These are phyloP conservation scores for Trichosporon sp. DNA, from an alignment of 1,284 basidiomycete genomes.

Conservation along the genomic window DNA sequence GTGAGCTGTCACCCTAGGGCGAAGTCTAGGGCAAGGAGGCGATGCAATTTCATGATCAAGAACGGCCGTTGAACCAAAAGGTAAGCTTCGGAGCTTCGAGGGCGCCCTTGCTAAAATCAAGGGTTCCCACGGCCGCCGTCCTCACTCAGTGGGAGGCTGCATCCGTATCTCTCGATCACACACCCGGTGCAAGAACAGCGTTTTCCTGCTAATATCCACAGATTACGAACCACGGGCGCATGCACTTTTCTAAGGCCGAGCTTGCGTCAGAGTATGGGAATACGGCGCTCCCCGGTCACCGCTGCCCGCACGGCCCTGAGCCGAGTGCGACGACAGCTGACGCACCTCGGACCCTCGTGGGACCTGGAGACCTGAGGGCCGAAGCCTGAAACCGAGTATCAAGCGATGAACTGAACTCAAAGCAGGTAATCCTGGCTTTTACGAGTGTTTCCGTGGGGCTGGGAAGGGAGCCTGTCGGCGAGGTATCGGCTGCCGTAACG, in stretches of 20 bases:
- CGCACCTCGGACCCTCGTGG: not conserved
- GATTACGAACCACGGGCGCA: too few relatives aligned
- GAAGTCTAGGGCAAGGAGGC: too few relatives aligned
- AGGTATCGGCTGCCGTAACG: not conserved
- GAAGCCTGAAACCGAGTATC: not conserved
- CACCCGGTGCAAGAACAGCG: too few relatives aligned
- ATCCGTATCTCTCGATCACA: too few relatives aligned
- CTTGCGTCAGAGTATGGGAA: not conserved
- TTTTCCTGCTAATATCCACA: not conserved
- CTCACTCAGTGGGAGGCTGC: too few relatives aligned
- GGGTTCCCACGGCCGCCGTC: too few relatives aligned
- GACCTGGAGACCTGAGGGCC: not conserved
- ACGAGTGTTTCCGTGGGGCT: not conserved
- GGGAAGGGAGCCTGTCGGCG: not conserved
- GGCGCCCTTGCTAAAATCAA: too few relatives aligned
- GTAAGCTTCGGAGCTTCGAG: too few relatives aligned
- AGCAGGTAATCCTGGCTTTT: not conserved
- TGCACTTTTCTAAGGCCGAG: not conserved
- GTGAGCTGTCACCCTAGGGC: too few relatives aligned
- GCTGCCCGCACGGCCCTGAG: not conserved
- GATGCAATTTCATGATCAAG: too few relatives aligned
- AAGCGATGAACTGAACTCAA: not conserved
- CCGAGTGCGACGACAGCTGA: not conserved
- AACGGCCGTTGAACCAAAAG: too few relatives aligned
- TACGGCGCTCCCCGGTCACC: not conserved